Conservation (phyloP, 495 filamentous ascomycete species). For the Daldinia childiae region DNA sequence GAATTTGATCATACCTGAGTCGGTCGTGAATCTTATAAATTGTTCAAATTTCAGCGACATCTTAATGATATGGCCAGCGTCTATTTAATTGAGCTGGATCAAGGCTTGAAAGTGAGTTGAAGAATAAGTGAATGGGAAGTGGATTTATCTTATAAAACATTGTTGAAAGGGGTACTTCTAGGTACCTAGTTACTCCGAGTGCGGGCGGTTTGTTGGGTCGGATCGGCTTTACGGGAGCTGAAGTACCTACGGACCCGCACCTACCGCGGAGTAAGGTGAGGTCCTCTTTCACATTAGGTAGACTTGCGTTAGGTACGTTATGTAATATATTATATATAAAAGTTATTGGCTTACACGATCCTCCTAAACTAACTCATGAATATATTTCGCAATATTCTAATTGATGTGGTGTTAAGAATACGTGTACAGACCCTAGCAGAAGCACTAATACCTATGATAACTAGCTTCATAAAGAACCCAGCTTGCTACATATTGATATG, state of each 20-base stretch:
- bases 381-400: no score
- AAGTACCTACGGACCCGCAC: neutral
- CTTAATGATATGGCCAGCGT: neutral
- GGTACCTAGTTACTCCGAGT: neutral
- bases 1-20: constrained; percentile 50
- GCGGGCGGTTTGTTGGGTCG: neutral
- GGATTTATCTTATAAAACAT: constrained; percentile 1
- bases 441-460: no score
- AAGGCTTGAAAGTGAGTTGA: neutral
- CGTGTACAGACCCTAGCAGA: no score
- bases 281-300: no score
- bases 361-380: no score
- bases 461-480: no score
- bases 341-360: no score
- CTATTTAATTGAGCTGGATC: neutral
- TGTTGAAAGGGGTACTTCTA: neutral
- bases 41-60: constrained; percentile 50
- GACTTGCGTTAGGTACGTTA: no score
- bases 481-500: no score
- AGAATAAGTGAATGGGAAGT: neutral
- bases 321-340: no score
- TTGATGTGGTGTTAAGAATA: no score
- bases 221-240: neutral
- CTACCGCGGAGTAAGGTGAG: neutral
- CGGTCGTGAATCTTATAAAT: constrained; percentile 54